Conservation (phyloP, 2,329 filamentous ascomycete genomes). For the Trichoderma oligosporum region DNA sequence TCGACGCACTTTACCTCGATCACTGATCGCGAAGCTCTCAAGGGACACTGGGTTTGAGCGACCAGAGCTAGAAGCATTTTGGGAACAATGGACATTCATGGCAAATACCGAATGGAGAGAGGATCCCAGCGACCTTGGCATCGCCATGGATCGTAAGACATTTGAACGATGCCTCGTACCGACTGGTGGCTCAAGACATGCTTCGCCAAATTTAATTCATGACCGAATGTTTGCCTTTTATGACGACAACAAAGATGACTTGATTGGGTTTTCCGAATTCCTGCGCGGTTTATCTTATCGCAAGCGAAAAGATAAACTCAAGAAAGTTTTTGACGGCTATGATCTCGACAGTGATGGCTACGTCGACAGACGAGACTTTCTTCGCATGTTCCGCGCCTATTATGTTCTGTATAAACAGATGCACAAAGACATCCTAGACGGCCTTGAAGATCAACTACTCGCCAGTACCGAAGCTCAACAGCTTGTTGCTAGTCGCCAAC, state of each 20-base stretch:
- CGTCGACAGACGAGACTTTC: conserved; percentile 79
- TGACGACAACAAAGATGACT: conserved; percentile 80
- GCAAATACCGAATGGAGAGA: conserved; percentile 79
- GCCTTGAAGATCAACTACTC: conserved; percentile 72
- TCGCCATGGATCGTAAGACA: conserved; percentile 87
- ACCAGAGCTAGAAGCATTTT: conserved; percentile 85
- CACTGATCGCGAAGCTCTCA: conserved; percentile 64
- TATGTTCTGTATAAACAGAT: conserved; percentile 88
- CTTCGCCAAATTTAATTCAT: conserved; percentile 83
- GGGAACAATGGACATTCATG: conserved; percentile 95
- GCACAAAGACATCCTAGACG: conserved; percentile 76
- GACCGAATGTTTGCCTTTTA: conserved; percentile 97
- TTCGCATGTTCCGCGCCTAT: conserved; percentile 88
- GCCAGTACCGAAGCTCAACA: conserved; percentile 72
- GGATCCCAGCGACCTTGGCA: conserved; percentile 71
- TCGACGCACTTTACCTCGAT: conserved; percentile 61
- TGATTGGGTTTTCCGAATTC: conserved; percentile 93
- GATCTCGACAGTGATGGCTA: conserved; percentile 87
- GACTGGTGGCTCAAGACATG: conserved; percentile 72
- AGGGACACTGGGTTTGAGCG: conserved; percentile 75
- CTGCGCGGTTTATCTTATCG: conserved; percentile 73
- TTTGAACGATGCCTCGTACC: conserved; percentile 90
- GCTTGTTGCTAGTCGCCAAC: conserved; percentile 69
- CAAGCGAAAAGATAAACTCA: conserved; percentile 64
- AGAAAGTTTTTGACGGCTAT: conserved; percentile 79